Evolutionary conservation across 805 yeast genomes (phyloP).

Genomic region (Candida dendrica): DNA sequence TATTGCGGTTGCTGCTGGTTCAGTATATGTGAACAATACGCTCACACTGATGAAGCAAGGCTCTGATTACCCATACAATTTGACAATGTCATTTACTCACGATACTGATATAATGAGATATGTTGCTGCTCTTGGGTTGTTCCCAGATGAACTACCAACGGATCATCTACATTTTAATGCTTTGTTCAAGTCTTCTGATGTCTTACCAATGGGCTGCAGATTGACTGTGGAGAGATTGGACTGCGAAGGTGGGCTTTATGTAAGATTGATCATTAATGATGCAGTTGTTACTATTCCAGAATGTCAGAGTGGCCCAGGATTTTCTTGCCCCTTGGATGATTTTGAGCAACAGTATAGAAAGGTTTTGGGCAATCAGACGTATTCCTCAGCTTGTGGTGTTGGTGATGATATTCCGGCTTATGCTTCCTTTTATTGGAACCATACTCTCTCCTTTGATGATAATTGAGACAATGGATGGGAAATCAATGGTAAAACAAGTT

Average conservation of each 20-base stretch:
- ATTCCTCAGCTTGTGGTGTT: background rate
- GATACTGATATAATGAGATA: constrained; percentile 61
- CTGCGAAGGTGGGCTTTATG: constrained; percentile 33
- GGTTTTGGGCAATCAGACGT: background rate
- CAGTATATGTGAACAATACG: constrained; percentile 47
- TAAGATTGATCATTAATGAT: constrained; percentile 44
- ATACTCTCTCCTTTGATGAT: constrained; percentile 9
- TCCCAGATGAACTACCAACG: constrained; percentile 31
- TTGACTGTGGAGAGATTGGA: constrained; percentile 41
- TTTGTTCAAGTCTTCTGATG: constrained; percentile 39
- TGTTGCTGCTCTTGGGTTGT: constrained; percentile 58
- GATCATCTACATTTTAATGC: constrained; percentile 39
- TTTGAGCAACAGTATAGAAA: background rate
- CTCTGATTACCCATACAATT: constrained; percentile 42
- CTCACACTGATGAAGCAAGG: constrained; percentile 40
- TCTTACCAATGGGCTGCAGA: constrained; percentile 54
- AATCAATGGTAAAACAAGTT: no score
- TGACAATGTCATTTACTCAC: constrained; percentile 69
- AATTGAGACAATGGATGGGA: constrained; percentile 3
- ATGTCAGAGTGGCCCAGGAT: constrained; percentile 50
- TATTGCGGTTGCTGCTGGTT: constrained; percentile 51
- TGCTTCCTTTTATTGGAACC: background rate
- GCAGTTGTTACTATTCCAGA: constrained; percentile 44
- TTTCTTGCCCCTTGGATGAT: constrained; percentile 4
- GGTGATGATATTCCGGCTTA: background rate